Evolutionary conservation across 805 yeast genomes (phyloP).

Genomic region (Metschnikowia sp.): DNA sequence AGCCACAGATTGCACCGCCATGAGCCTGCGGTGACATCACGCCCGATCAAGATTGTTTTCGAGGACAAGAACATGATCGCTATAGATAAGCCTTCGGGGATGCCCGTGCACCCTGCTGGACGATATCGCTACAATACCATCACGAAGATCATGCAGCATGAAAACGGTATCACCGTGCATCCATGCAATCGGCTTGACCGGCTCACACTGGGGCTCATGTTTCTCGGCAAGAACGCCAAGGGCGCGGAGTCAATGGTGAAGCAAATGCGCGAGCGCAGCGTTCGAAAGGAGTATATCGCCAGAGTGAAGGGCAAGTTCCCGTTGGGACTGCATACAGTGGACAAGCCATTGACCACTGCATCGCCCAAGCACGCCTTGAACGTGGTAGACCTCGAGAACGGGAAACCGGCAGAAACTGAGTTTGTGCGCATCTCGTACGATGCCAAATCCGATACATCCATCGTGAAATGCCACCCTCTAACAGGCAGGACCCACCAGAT

Average conservation of each 20-base stretch:
- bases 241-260: slow-evolving; percentile 75
- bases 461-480: slow-evolving; percentile 79
- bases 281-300: slow-evolving; percentile 81
- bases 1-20: slow-evolving; percentile 80
- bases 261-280: slow-evolving; percentile 69
- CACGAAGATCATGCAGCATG: slow-evolving; percentile 72
- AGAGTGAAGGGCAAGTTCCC: slow-evolving; percentile 88
- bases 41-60: slow-evolving; percentile 59
- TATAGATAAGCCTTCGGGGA: slow-evolving; percentile 90
- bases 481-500: slow-evolving; percentile 97
- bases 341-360: slow-evolving; percentile 63
- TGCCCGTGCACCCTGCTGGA: slow-evolving; percentile 96
- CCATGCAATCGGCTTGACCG: slow-evolving; percentile 84
- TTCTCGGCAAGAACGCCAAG: slow-evolving; percentile 75
- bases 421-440: slow-evolving; percentile 71
- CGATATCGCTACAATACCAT: slow-evolving; percentile 71
- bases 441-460: slow-evolving; percentile 48
- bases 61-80: slow-evolving; percentile 76
- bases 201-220: slow-evolving; percentile 90
- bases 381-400: slow-evolving; percentile 44
- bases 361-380: slow-evolving; percentile 74
- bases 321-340: slow-evolving; percentile 46
- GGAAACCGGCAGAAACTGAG: slow-evolving; percentile 70
- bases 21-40: slow-evolving; percentile 76
- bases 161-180: slow-evolving; percentile 64